Percentiles rank a stretch among this genome's conserved stretches.
Conservation (phyloP, 345 rosid species). For the Eucalyptus polybractea region DNA sequence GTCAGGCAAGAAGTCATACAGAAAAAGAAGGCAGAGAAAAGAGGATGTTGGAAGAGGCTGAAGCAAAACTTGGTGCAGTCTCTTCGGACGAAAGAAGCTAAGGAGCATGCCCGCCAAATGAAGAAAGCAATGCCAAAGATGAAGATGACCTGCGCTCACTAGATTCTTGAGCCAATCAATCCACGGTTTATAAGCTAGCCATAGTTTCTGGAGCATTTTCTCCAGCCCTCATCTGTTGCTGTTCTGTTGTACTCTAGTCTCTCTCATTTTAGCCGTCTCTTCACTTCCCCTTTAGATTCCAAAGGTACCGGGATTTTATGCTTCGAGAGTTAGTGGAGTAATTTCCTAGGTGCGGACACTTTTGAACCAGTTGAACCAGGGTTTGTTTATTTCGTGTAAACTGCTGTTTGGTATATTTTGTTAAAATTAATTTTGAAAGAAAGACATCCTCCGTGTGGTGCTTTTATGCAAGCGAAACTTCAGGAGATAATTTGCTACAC, state of each 20-base stretch:
- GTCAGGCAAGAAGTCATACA: constrained; percentile 90
- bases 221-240: neutral
- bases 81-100: constrained; percentile 67
- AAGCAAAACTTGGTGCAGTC: constrained; percentile 77
- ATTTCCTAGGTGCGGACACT: neutral
- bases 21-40: constrained; percentile 75
- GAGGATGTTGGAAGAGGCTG: constrained; percentile 72
- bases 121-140: constrained; percentile 69
- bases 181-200: neutral
- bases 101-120: constrained; percentile 76
- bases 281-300: neutral
- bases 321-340: neutral
- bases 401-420: neutral
- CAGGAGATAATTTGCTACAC: neutral
- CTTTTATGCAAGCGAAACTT: neutral
- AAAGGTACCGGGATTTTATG: neutral
- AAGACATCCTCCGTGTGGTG: neutral
- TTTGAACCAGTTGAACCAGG: too few relatives aligned
- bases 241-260: neutral
- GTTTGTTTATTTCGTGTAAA: neutral
- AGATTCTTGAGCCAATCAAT: neutral
- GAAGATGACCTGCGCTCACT: constrained; percentile 50
- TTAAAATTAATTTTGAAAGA: neutral
- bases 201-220: neutral
- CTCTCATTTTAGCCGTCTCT: neutral